Conservation (phyloP, 2,329 filamentous ascomycete genomes). For the Penicillium italicum region DNA sequence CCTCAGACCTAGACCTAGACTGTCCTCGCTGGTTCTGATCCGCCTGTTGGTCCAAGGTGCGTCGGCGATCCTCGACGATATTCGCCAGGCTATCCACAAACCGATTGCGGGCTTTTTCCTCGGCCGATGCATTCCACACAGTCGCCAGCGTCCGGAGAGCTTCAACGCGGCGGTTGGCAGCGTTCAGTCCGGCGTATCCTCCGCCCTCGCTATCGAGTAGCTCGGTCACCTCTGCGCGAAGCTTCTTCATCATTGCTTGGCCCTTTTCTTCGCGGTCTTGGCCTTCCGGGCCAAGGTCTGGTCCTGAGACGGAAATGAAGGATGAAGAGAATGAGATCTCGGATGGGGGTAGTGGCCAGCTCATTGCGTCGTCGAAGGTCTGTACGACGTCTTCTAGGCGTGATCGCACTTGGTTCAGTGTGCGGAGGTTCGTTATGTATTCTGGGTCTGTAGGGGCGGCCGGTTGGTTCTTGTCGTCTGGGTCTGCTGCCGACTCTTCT, state of each 20-base stretch:
- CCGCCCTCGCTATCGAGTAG: conserved; percentile 60
- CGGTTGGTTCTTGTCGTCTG: conserved; percentile 1
- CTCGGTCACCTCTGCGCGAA: conserved; percentile 64
- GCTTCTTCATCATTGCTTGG: conserved; percentile 67
- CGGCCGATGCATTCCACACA: conserved; percentile 95
- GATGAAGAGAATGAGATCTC: conserved; percentile 79
- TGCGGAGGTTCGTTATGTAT: conserved; percentile 75
- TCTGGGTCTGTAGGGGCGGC: conserved; percentile 50
- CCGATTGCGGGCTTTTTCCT: conserved; percentile 77
- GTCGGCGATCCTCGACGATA: conserved; percentile 72
- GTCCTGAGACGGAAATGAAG: conserved; percentile 85
- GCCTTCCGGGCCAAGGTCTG: conserved; percentile 63
- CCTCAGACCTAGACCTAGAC: conserved; percentile 24
- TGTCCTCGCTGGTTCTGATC: conserved; percentile 22
- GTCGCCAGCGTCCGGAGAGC: conserved; percentile 69
- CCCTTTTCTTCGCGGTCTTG: conserved; percentile 81
- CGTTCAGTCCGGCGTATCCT: conserved; percentile 60
- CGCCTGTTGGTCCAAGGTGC: conserved; percentile 40
- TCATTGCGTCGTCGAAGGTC: conserved; percentile 91
- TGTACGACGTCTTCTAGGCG: conserved; percentile 88
- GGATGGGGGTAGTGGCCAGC: conserved; percentile 86
- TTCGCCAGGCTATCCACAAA: conserved; percentile 80
- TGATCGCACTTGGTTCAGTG: conserved; percentile 72
- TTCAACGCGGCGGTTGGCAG: conserved; percentile 70
- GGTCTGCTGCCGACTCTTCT: conserved; percentile 2